A percentile compares a stretch with the other conserved stretches of the same genome.
Evolutionary conservation across 2,329 filamentous ascomycete genomes (phyloP).

Genomic region (Trichoderma afroharzianum): DNA sequence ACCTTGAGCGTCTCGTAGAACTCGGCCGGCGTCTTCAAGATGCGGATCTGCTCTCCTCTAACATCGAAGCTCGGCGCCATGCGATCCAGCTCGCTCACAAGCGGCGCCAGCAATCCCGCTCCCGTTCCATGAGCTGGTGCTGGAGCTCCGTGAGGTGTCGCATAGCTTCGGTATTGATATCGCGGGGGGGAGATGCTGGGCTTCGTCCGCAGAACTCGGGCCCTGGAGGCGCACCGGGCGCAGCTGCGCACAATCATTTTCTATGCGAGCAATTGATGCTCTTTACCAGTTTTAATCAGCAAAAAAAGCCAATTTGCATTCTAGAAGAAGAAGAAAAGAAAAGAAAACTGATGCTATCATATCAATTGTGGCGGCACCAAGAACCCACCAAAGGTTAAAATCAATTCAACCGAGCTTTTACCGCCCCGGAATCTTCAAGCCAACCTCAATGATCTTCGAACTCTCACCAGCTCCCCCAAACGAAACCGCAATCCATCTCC

Average conservation of each 20-base stretch:
- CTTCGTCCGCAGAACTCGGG: slow-evolving; percentile 28
- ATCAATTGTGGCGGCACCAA: background rate
- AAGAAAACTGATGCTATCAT: background rate
- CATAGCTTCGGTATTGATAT: slow-evolving; percentile 40
- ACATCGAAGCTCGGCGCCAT: slow-evolving; percentile 90
- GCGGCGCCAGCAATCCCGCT: slow-evolving; percentile 47
- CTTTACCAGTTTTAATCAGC: background rate
- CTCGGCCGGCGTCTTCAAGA: slow-evolving; percentile 76
- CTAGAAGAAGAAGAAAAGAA: background rate
- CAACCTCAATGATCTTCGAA: background rate
- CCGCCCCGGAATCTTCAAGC: slow-evolving; percentile 23
- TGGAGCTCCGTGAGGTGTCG: slow-evolving; percentile 32
- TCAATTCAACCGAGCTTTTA: slow-evolving; percentile 28
- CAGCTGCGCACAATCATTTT: slow-evolving; percentile 37
- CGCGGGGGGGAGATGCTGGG: slow-evolving; percentile 28
- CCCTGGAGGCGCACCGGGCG: slow-evolving; percentile 30
- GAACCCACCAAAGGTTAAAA: background rate
- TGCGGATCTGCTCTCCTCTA: slow-evolving; percentile 71
- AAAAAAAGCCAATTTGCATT: background rate
- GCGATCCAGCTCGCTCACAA: slow-evolving; percentile 73
- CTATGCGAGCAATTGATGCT: background rate
- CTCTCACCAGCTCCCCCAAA: slow-evolving; percentile 6
- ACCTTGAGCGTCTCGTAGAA: slow-evolving; percentile 94
- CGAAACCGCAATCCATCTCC: background rate
- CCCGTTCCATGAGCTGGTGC: slow-evolving; percentile 23